Conservation (phyloP, 345 rosid species). For the Moringa oleifera region DNA sequence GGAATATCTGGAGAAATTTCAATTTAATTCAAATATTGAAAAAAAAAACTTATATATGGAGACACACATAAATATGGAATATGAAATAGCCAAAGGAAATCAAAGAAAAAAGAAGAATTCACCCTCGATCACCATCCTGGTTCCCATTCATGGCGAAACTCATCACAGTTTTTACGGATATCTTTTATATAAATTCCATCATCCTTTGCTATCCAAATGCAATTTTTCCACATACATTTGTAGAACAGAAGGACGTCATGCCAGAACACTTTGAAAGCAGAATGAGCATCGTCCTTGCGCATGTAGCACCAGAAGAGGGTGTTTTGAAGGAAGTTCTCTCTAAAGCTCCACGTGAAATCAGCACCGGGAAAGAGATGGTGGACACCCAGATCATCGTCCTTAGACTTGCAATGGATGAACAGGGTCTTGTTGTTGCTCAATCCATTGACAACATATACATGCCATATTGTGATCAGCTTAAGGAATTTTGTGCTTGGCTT, state of each 20-base stretch:
- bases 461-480: slow-evolving; percentile 17
- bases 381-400: slow-evolving; percentile 30
- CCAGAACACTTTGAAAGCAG: slow-evolving; percentile 27
- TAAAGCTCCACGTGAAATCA: slow-evolving; percentile 22
- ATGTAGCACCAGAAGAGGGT: slow-evolving; percentile 38
- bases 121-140: too few species aligned
- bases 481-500: slow-evolving; percentile 14
- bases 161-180: slow-evolving; percentile 3
- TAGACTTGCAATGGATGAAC: slow-evolving; percentile 29
- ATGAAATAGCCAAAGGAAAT: too few species aligned
- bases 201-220: slow-evolving; percentile 29
- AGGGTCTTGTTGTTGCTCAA: slow-evolving; percentile 7
- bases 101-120: too few species aligned
- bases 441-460: slow-evolving; percentile 19
- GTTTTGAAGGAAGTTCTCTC: slow-evolving; percentile 13
- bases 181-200: slow-evolving; percentile 32
- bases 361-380: neutral
- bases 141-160: slow-evolving; percentile 16
- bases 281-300: slow-evolving; percentile 18
- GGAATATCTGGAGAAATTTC: too few species aligned
- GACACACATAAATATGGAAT: too few species aligned
- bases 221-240: slow-evolving; percentile 27
- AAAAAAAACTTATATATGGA: too few species aligned
- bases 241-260: slow-evolving; percentile 19
- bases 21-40: too few species aligned